phyloP scores from a whole-genome alignment of 345 rosid species.

The Clausena lansium region DNA sequence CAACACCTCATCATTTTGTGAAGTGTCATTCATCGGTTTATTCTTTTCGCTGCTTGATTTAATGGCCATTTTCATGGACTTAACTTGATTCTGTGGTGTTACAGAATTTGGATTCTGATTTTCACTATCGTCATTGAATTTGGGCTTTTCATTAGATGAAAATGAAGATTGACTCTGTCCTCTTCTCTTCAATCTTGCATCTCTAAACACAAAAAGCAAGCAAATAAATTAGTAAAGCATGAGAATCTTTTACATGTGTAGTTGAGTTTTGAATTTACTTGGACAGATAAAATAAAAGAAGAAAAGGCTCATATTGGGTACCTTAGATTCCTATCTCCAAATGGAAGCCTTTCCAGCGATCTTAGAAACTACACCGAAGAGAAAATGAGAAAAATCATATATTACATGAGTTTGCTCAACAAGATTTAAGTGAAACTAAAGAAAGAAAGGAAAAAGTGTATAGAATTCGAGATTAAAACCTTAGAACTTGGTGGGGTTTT shows the following conservation, averaged over 20 bases:
- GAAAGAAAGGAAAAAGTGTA: not conserved
- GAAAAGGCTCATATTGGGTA: conserved; percentile 15
- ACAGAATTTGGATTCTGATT: conserved; percentile 66
- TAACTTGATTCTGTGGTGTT: conserved; percentile 46
- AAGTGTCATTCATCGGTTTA: conserved; percentile 28
- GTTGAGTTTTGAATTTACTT: conserved; percentile 10
- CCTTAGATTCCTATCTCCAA: conserved; percentile 45
- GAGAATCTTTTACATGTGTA: not conserved
- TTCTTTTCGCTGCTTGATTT: conserved; percentile 63
- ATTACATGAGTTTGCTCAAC: not conserved
- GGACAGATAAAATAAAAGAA: not conserved
- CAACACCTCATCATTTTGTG: conserved; percentile 28
- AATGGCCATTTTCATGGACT: conserved; percentile 45
- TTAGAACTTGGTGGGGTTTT: conserved; percentile 45
- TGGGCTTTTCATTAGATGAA: conserved; percentile 22
- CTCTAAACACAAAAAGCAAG: conserved; percentile 27
- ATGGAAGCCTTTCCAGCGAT: conserved; percentile 33
- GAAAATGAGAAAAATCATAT: not conserved
- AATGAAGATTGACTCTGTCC: conserved; percentile 45
- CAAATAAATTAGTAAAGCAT: not conserved
- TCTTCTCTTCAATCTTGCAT: conserved; percentile 51
- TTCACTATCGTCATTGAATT: conserved; percentile 45
- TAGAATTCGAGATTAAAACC: conserved; percentile 22
- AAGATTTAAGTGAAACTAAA: not conserved
- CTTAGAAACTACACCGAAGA: conserved; percentile 31